Evolutionary conservation across 2,329 filamentous ascomycete genomes (phyloP).

Genomic region (Nemania abortiva): DNA sequence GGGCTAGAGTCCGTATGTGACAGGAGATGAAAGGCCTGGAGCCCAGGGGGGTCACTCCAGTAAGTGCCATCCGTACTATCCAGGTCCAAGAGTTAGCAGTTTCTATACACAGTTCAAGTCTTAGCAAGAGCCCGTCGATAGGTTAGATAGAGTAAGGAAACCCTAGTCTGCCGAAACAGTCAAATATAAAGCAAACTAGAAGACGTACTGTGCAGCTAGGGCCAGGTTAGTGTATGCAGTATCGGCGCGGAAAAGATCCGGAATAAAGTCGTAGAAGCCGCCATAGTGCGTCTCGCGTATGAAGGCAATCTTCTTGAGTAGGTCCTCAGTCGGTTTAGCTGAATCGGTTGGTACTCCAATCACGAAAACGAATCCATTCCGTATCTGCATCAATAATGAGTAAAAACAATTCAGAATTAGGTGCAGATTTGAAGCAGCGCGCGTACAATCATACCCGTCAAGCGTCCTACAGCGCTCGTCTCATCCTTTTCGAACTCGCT

Average conservation of each 20-base stretch:
- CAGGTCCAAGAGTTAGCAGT: not conserved
- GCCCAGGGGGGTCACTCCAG: slow-evolving; percentile 89
- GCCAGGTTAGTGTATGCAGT: slow-evolving; percentile 91
- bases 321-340: slow-evolving; percentile 77
- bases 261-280: slow-evolving; percentile 82
- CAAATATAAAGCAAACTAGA: not conserved
- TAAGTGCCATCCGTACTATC: slow-evolving; percentile 87
- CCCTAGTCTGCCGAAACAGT: not conserved
- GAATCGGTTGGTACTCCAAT: slow-evolving; percentile 72
- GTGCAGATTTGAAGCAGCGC: not conserved
- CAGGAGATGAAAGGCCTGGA: slow-evolving; percentile 93
- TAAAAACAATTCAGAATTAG: not conserved
- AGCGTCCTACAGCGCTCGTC: slow-evolving; percentile 66
- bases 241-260: slow-evolving; percentile 87
- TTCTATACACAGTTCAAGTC: not conserved
- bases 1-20: slow-evolving; percentile 67
- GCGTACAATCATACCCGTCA: slow-evolving; percentile 72
- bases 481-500: slow-evolving; percentile 68
- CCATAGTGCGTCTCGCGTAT: slow-evolving; percentile 94
- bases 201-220: slow-evolving; percentile 74
- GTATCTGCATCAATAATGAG: slow-evolving; percentile 61
- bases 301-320: slow-evolving; percentile 85
- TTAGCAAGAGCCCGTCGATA: not conserved
- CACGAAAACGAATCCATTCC: slow-evolving; percentile 83
- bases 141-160: not conserved